Percentiles rank a stretch among this genome's conserved stretches.
These are phyloP conservation scores for Vigna unguiculata DNA, from an alignment of 306 rosid species.

Conservation along the genomic window DNA sequence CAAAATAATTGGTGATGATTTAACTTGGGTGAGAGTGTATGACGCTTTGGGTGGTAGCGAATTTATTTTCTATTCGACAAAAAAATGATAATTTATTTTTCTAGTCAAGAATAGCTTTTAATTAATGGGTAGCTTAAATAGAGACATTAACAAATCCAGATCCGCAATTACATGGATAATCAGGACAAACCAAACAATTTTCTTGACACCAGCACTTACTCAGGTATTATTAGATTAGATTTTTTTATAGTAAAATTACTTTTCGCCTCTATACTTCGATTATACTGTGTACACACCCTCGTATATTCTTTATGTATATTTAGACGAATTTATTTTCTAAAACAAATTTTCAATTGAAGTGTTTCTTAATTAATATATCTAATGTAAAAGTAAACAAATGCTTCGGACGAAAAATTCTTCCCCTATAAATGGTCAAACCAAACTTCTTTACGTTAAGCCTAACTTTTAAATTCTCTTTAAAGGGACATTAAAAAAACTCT, in stretches of 20 bases:
- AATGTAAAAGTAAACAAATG: not conserved
- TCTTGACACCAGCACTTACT: not conserved
- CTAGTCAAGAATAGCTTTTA: not conserved
- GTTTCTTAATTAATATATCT: not conserved
- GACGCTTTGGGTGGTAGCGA: not conserved
- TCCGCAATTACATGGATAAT: slow-evolving; percentile 16
- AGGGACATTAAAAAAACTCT: not conserved
- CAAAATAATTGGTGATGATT: not conserved
- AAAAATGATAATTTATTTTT: not conserved
- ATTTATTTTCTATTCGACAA: not conserved
- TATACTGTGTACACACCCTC: not conserved
- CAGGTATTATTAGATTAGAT: not conserved
- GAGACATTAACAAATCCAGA: slow-evolving; percentile 30
- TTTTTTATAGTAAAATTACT: not conserved
- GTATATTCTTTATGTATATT: not conserved
- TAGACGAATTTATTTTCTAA: not conserved
- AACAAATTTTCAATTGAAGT: not conserved
- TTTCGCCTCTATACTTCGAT: not conserved
- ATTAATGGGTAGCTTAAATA: not conserved
- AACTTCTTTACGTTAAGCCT: not conserved
- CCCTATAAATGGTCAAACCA: not conserved
- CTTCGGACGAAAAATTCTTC: not conserved
- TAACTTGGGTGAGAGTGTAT: not conserved
- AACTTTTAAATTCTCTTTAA: not conserved
- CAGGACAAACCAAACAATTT: not conserved